phyloP scores from a whole-genome alignment of 495 filamentous ascomycete species.

The Stereocaulon alpinum region DNA sequence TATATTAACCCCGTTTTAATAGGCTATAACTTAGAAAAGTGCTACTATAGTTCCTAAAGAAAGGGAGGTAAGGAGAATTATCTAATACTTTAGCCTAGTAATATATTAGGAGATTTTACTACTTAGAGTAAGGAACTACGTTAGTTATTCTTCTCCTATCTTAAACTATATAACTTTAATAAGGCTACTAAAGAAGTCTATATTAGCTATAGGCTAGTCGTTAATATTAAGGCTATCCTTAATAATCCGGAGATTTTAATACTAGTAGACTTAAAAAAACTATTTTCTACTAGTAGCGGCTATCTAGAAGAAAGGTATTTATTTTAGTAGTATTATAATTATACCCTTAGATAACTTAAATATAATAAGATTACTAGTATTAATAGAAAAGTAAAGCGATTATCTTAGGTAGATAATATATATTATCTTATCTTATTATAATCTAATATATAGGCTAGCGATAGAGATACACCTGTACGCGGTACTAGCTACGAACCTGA shows the following conservation, averaged over 20 bases:
- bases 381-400: no score
- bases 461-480: no score
- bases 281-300: conserved; percentile 9
- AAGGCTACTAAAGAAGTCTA: conserved; percentile 8
- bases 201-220: conserved; percentile 2
- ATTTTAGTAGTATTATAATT: conserved; percentile 4
- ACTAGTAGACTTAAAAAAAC: conserved; percentile 8
- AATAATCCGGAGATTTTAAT: conserved; percentile 9
- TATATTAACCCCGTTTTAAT: no score
- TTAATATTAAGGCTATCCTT: conserved; percentile 8
- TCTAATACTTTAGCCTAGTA: conserved; percentile 6
- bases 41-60: conserved; percentile 6
- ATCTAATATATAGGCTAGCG: no score
- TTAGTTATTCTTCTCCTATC: conserved; percentile 7
- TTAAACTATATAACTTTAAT: conserved; percentile 5
- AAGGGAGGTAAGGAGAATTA: conserved; percentile 10
- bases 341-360: background rate
- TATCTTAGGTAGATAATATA: background rate
- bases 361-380: no score
- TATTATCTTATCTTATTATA: background rate
- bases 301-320: conserved; percentile 6
- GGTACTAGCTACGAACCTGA: no score
- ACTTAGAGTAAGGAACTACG: conserved; percentile 6
- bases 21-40: conserved; percentile 7
- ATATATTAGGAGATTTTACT: conserved; percentile 8